Evolutionary conservation across 768 basidiomycete species (phyloP).

Genomic region (Clitopilus passeckerianus): DNA sequence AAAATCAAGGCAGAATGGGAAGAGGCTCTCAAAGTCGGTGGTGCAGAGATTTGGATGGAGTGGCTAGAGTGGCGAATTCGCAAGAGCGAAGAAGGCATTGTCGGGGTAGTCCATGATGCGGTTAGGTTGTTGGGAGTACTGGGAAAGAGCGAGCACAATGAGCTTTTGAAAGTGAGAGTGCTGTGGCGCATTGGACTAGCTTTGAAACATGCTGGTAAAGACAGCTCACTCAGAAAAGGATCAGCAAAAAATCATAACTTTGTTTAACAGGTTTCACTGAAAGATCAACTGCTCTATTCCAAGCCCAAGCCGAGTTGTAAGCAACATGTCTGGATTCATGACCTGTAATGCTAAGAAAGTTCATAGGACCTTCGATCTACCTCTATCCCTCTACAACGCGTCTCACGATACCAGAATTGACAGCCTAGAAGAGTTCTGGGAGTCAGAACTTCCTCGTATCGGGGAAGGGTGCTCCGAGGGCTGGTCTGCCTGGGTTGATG

Average conservation of each 20-base stretch:
- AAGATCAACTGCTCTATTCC: slow-evolving; percentile 72
- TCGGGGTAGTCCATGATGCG: slow-evolving; percentile 49
- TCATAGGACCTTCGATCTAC: slow-evolving; percentile 54
- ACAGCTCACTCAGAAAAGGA: background rate
- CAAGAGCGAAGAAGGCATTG: slow-evolving; percentile 38
- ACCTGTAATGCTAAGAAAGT: too few relatives aligned
- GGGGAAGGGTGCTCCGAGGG: slow-evolving; percentile 65
- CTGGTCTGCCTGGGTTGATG: slow-evolving; percentile 60
- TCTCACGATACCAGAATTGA: slow-evolving; percentile 48
- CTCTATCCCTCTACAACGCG: slow-evolving; percentile 34
- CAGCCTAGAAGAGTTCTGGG: slow-evolving; percentile 79
- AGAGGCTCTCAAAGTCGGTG: slow-evolving; percentile 47
- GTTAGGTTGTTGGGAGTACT: slow-evolving; percentile 40
- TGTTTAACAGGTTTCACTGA: slow-evolving; percentile 58
- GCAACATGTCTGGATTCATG: slow-evolving; percentile 11
- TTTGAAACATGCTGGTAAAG: slow-evolving; percentile 61
- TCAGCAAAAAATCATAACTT: slow-evolving; percentile 2
- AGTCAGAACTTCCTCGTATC: slow-evolving; percentile 71
- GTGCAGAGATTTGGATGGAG: slow-evolving; percentile 64
- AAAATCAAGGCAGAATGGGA: slow-evolving; percentile 68
- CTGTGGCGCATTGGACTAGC: slow-evolving; percentile 69
- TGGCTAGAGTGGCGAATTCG: slow-evolving; percentile 78
- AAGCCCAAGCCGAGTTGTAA: slow-evolving; percentile 82
- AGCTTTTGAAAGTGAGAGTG: slow-evolving; percentile 51
- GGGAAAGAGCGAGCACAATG: slow-evolving; percentile 33